Conservation (phyloP, 805 yeast genomes). For the Kluyveromyces siamensis region DNA sequence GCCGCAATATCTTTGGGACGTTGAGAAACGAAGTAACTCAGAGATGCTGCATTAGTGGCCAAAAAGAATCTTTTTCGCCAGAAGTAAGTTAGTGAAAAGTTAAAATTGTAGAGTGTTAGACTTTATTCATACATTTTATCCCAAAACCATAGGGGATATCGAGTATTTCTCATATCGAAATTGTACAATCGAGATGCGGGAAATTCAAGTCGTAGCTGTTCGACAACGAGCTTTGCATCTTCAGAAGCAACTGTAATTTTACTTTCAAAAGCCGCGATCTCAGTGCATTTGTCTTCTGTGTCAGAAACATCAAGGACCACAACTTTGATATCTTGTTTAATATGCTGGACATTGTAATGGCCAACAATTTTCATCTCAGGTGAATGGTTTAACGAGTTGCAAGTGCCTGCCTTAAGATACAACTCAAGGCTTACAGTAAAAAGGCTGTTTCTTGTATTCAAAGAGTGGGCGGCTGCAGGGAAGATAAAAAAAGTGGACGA, state of each 20-base stretch:
- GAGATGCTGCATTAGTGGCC: background rate
- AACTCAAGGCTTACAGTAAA: no score
- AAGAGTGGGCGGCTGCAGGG: no score
- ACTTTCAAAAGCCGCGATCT: background rate
- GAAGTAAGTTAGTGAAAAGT: background rate
- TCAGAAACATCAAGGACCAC: background rate
- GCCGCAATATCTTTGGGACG: background rate
- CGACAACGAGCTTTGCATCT: background rate
- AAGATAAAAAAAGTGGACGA: conserved; percentile 41
- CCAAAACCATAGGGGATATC: background rate
- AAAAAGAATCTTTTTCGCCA: background rate
- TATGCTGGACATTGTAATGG: background rate
- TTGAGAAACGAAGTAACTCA: background rate
- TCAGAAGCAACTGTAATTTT: background rate
- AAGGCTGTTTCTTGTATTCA: no score
- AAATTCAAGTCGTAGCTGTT: background rate
- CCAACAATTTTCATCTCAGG: background rate
- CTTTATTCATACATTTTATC: background rate
- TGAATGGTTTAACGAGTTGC: background rate
- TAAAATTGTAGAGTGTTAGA: background rate
- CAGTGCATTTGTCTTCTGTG: background rate
- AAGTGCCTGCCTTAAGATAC: no score
- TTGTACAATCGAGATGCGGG: background rate
- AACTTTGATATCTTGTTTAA: background rate
- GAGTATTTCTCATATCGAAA: background rate